Evolutionary conservation across 1,284 basidiomycete genomes (phyloP).

Genomic region (Trametes sp.): DNA sequence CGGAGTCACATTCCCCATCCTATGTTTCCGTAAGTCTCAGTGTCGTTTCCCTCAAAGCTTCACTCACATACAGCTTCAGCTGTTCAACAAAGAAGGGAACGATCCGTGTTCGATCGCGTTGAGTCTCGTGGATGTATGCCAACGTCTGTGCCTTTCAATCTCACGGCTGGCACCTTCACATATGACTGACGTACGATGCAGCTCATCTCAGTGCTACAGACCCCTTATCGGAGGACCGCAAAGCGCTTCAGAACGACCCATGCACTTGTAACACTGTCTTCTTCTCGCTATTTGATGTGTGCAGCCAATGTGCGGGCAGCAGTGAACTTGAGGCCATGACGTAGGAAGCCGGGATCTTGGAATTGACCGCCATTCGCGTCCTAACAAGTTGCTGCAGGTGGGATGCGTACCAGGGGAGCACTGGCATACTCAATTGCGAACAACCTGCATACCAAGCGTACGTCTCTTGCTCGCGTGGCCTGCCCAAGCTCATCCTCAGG

Average conservation of each 20-base stretch:
- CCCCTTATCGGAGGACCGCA: no score
- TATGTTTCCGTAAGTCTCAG: background rate
- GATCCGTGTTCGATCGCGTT: background rate
- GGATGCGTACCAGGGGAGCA: no score
- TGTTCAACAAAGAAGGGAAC: background rate
- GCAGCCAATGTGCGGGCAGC: background rate
- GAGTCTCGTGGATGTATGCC: background rate
- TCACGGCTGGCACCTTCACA: background rate
- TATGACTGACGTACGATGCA: background rate
- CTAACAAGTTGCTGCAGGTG: no score
- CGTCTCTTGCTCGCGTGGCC: no score
- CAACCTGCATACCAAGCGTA: no score
- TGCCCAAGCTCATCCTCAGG: no score
- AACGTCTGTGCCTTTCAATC: background rate
- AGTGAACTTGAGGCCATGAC: background rate
- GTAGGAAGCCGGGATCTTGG: background rate
- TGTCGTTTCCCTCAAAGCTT: no score
- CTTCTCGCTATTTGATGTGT: background rate
- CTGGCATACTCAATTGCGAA: no score
- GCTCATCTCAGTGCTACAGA: background rate
- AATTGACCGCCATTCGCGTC: no score
- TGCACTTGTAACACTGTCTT: constrained; percentile 1
- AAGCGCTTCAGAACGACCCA: background rate
- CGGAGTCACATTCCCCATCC: background rate
- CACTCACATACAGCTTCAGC: background rate